Conservation (phyloP, 2,329 filamentous ascomycete species). For the Neonectria hederae region DNA sequence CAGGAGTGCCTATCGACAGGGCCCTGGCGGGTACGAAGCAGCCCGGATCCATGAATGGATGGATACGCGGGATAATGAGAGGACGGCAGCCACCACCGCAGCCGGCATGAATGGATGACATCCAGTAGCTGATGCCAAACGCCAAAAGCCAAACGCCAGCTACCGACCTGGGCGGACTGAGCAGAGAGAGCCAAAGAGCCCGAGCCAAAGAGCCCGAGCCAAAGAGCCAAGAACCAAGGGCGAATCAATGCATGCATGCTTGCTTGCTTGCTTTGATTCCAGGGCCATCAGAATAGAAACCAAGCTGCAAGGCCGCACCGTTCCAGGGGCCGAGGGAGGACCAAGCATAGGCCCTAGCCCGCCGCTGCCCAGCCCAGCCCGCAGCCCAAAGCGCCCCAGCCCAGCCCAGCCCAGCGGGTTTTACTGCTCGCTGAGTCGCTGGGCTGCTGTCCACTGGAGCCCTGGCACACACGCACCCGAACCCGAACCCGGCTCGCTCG, state of each 20-base stretch:
- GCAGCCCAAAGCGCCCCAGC: constrained; percentile 3
- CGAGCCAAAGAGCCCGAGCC: too few relatives aligned
- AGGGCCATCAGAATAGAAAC: too few relatives aligned
- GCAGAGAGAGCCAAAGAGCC: neutral
- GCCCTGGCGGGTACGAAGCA: neutral
- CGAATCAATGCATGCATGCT: neutral
- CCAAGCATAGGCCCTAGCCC: neutral
- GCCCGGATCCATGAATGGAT: neutral
- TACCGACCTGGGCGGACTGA: neutral
- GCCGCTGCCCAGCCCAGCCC: neutral
- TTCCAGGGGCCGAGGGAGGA: neutral
- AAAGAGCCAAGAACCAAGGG: neutral
- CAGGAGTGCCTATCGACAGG: neutral
- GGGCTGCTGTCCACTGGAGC: neutral
- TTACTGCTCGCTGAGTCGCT: neutral
- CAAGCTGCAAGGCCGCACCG: too few relatives aligned
- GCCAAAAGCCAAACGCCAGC: too few relatives aligned
- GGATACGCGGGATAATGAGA: neutral
- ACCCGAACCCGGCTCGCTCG: constrained; percentile 9
- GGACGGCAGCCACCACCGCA: too few relatives aligned
- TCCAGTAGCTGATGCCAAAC: neutral
- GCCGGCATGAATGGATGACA: neutral
- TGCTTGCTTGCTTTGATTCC: too few relatives aligned
- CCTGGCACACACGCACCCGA: constrained; percentile 12
- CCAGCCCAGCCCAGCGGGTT: constrained; percentile 1